Evolutionary conservation across 2,329 filamentous ascomycete species (phyloP), one percentile per base, ranked within the genome.

Genomic region (Pyricularia sp.): DNA sequence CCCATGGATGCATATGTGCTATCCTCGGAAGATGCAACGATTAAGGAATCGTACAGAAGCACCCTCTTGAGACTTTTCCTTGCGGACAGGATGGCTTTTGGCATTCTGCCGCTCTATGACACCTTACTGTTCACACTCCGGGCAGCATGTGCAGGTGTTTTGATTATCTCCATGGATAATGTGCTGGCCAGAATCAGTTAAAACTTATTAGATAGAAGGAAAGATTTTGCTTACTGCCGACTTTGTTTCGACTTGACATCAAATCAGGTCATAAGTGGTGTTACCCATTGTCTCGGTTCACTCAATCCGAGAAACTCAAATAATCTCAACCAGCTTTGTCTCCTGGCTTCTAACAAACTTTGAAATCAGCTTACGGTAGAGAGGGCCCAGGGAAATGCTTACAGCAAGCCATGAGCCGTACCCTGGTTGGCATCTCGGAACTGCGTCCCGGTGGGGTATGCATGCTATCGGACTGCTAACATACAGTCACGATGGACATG

Each of bases 1-100:
- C 75, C 78, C 26, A 81, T 84, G 79, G 81, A 84, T 67, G 79
- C 75, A 13, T 82, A 77, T 66, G 74, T 82, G 4, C 70, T 82
- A 19, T 65, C 69, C 9, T 69, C 75, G 9, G 72, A 72, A 26
- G 70, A 76, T 30, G 44, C 62, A 8, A 28, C 63, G 33, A 66
- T 70, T 31, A 73, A 72, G 69, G 68, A 44, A 26, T 33, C 64
- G 1, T 83, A 84, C 66, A 68, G 74, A 35, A 66, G 70, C 3
- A 68, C 75, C 2, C 73, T 82, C 9, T 64, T 78, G 63, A 75
- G 72, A 63, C 67, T 81, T 19, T 79, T 84, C 57, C 62, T 82
- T 16, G 78, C 80, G 5, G 76, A 82, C 62, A 72, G 72, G 19
- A 67, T 78, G 10, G 72, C 78, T 7, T 67, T 77, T 28, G 77